Percentiles rank a stretch among this genome's conserved stretches.
Conservation (phyloP, 164 flowering plant species). For the Echeveria elegans region DNA sequence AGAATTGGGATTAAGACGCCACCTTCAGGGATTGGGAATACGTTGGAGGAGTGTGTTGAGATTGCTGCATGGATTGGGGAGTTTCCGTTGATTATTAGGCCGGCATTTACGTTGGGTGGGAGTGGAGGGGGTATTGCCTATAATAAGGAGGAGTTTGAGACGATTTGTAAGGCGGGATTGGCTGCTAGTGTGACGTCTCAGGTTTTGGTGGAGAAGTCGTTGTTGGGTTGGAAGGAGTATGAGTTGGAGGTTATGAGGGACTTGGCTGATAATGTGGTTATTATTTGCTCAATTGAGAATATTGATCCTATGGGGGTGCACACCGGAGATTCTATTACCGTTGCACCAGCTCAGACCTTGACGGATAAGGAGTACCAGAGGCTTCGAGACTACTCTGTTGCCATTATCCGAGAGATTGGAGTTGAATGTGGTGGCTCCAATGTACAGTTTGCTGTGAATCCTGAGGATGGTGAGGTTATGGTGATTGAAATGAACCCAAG, state of each 20-base stretch:
- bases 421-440: constrained; percentile 98
- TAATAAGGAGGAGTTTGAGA: constrained; percentile 36
- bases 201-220: constrained; percentile 91
- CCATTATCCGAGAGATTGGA: constrained; percentile 92
- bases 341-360: constrained; percentile 93
- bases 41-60: constrained; percentile 69
- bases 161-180: constrained; percentile 80
- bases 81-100: constrained; percentile 81
- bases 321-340: constrained; percentile 93
- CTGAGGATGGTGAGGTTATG: constrained; percentile 90
- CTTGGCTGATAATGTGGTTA: constrained; percentile 93
- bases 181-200: constrained; percentile 83
- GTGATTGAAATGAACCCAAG: constrained; percentile 99
- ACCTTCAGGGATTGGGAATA: constrained; percentile 81
- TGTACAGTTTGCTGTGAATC: constrained; percentile 96
- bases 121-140: constrained; percentile 83
- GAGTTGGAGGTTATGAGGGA: constrained; percentile 98
- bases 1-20: constrained; percentile 84
- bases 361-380: constrained; percentile 95
- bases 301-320: constrained; percentile 96
- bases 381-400: constrained; percentile 81
- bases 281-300: constrained; percentile 92
- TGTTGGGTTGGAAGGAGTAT: constrained; percentile 98
- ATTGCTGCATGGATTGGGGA: constrained; percentile 72
- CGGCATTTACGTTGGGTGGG: constrained; percentile 88